phyloP scores from a whole-genome alignment of 352 stramenopile species.

The Globisporangium spinosum region DNA sequence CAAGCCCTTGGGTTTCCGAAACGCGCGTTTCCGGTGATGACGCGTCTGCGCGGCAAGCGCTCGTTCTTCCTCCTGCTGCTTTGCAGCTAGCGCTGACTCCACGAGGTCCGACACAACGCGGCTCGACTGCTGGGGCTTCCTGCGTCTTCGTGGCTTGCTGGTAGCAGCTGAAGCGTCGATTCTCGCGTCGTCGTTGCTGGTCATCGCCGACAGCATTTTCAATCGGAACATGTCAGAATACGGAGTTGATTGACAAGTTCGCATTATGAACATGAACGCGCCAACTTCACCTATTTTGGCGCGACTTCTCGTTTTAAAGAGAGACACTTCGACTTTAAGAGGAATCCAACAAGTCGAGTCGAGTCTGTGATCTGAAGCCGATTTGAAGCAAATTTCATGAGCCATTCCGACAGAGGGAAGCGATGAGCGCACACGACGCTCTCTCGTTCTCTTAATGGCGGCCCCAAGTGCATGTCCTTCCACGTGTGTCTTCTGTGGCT shows the following conservation, averaged over 20 bases:
- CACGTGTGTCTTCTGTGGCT: not conserved
- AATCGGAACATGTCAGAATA: not conserved
- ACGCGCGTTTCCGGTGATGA: conserved; percentile 11
- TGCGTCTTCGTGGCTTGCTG: not conserved
- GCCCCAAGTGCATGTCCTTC: too few species aligned
- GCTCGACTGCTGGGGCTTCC: not conserved
- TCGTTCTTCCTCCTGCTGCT: conserved; percentile 5
- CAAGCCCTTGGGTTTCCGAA: not conserved
- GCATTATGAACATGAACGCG: not conserved
- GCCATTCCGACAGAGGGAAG: not conserved
- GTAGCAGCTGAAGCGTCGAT: not conserved
- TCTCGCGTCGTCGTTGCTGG: not conserved
- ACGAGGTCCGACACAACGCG: conserved; percentile 5
- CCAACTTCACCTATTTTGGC: too few species aligned
- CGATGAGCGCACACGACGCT: not conserved
- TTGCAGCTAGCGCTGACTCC: conserved; percentile 3
- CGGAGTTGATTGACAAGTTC: not conserved
- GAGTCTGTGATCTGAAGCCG: too few species aligned
- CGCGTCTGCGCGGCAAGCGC: conserved; percentile 2
- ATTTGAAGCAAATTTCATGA: too few species aligned
- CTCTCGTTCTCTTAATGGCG: not conserved
- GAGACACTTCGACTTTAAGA: too few species aligned
- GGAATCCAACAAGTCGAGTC: too few species aligned
- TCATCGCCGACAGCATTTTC: not conserved
- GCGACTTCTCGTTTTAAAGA: too few species aligned